phyloP scores from a whole-genome alignment of 2,329 filamentous ascomycete species.

The Sporothrix pseudoabietina region DNA sequence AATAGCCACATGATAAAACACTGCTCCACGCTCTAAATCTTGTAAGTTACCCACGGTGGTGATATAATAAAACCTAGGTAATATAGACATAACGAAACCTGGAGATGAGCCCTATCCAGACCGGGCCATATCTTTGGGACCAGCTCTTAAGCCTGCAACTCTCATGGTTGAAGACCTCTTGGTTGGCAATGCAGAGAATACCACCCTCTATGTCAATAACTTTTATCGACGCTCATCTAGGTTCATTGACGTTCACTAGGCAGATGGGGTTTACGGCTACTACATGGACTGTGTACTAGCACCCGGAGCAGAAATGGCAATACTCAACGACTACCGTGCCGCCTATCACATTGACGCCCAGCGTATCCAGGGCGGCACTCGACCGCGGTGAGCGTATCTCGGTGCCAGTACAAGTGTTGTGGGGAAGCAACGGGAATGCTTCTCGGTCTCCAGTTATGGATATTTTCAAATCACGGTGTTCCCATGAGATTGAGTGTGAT shows the following conservation, averaged over 20 bases:
- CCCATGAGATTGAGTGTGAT: background rate
- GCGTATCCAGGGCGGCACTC: background rate
- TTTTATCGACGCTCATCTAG: background rate
- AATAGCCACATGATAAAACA: no score
- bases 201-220: background rate
- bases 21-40: no score
- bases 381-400: background rate
- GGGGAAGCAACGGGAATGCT: background rate
- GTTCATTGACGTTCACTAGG: background rate
- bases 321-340: background rate
- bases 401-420: background rate
- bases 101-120: background rate
- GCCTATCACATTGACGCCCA: background rate
- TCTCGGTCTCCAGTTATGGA: background rate
- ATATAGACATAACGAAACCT: no score
- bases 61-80: no score
- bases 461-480: background rate
- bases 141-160: background rate
- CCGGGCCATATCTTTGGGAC: background rate
- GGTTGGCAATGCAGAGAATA: background rate
- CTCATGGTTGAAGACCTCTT: background rate
- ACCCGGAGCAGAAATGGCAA: background rate
- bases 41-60: no score
- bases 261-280: background rate
- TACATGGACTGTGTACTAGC: background rate